phyloP scores from a whole-genome alignment of 2,329 filamentous ascomycete genomes.

The Dendrostoma leiphaemia region DNA sequence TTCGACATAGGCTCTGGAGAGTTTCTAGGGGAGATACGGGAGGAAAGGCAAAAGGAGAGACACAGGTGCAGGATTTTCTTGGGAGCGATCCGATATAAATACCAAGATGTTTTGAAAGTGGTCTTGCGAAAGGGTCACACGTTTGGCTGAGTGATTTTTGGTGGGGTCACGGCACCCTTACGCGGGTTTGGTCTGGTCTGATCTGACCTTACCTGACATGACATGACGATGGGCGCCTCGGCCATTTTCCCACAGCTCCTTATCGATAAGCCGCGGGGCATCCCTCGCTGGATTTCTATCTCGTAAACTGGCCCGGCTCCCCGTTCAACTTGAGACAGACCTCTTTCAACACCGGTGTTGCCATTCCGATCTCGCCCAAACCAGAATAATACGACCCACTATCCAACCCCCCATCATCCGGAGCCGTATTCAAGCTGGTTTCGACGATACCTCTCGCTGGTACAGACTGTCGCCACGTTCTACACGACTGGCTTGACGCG shows the following conservation, averaged over 20 bases:
- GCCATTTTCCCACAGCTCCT: background rate
- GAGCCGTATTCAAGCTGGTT: background rate
- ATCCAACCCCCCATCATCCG: background rate
- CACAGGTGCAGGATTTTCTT: background rate
- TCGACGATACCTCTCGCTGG: background rate
- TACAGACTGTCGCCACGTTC: background rate
- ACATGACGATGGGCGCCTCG: constrained; percentile 3
- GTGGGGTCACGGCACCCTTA: no score
- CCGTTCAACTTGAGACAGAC: no score
- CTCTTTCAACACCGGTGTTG: background rate
- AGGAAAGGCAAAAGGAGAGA: no score
- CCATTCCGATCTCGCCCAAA: background rate
- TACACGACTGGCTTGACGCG: background rate
- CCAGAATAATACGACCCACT: background rate
- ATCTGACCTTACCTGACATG: constrained; percentile 7
- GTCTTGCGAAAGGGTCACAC: constrained; percentile 5
- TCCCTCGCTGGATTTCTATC: constrained; percentile 4
- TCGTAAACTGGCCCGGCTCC: no score
- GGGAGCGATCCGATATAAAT: constrained; percentile 16
- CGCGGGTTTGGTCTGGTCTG: background rate
- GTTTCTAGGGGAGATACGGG: background rate
- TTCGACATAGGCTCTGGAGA: constrained; percentile 14
- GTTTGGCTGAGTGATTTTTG: constrained; percentile 20
- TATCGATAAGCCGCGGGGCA: constrained; percentile 14
- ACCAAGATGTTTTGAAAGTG: constrained; percentile 1